Evolutionary conservation across 805 yeast genomes (phyloP), one percentile per base, ranked within the genome.

Genomic region (Starmerella bombi): DNA sequence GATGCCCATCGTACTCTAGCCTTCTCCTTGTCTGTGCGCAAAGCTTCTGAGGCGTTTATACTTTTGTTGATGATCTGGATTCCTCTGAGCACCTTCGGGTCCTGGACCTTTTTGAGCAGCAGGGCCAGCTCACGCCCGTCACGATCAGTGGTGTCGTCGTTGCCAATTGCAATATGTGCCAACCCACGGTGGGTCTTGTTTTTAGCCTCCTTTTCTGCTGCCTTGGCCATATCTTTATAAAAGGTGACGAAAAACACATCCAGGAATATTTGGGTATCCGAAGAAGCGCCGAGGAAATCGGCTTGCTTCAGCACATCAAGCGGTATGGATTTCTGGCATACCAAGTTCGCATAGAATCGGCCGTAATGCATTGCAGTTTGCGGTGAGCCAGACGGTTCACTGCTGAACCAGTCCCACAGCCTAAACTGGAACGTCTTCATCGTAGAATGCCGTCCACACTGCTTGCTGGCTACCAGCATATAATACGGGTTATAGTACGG

Each of bases 401-500:
- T 94, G 49, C 75, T 75, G 15, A 86, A 52, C 33, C 75, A 68
- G 58, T 91, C 94, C 97, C 97, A 91, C 31, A 91, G 66, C 51
- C 75, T 66, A 57, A 91, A 85, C 56, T 88, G 96, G 52, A 91
- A 79, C 0, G 93, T 74, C 59, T 86, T 85, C 55, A 81, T 71
- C 58, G 80, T 62, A 2, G 75, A 66, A 51, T 84, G 93, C 43
- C 55, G 58, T 23, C 76, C 77, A 53, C 94, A 80, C 21, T 86
- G 60, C 52, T 80, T 81, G 20, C 69, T 68, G 0, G 93, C 93
- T 25, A 91, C 70, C 19, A 80, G 60, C 0, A 86, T 81, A 59
- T 91, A 91, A 58, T 80, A 91, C 2, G 96, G 96, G 55, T 91
- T 91, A 64, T 80, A 86, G 0, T 72, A 71, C 21, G 78, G 71